phyloP scores from a whole-genome alignment of 306 rosid genomes.

The Amphicarpaea edgeworthii region DNA sequence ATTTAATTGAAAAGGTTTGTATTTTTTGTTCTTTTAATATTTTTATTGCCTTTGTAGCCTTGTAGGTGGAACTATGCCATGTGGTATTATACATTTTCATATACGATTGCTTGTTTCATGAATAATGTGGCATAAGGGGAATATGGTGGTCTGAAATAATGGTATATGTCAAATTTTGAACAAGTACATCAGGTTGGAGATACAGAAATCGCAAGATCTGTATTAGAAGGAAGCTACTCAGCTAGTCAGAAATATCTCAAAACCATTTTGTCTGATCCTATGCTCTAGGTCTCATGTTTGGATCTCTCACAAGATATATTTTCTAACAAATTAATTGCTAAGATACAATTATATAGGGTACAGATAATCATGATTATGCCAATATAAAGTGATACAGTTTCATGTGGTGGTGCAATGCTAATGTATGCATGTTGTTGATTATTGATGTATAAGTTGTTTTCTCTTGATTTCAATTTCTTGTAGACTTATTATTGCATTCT shows the following conservation, averaged over 20 bases:
- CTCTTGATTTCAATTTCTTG: slow-evolving; percentile 21
- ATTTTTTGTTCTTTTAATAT: not conserved
- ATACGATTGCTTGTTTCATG: slow-evolving; percentile 39
- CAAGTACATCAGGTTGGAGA: slow-evolving; percentile 28
- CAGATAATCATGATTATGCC: not conserved
- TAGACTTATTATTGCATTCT: slow-evolving; percentile 51
- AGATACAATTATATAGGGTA: slow-evolving; percentile 5
- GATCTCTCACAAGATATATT: slow-evolving; percentile 12
- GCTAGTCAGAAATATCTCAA: slow-evolving; percentile 31
- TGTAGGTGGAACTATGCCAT: slow-evolving; percentile 12
- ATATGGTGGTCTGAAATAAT: slow-evolving; percentile 4
- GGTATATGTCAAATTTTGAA: slow-evolving; percentile 28
- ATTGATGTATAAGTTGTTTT: not conserved
- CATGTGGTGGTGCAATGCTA: slow-evolving; percentile 11
- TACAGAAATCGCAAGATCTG: slow-evolving; percentile 26
- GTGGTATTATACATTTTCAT: slow-evolving; percentile 2
- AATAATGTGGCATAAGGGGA: slow-evolving; percentile 29
- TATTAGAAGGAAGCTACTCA: slow-evolving; percentile 23
- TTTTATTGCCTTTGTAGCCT: slow-evolving; percentile 11
- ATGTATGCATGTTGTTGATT: slow-evolving; percentile 32
- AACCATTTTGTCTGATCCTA: slow-evolving; percentile 38
- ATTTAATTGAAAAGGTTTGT: slow-evolving; percentile 94
- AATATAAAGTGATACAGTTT: slow-evolving; percentile 31
- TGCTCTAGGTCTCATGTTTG: slow-evolving; percentile 4
- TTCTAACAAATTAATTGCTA: slow-evolving; percentile 10